These are phyloP conservation scores for Fragosphaeria purpurea DNA, from an alignment of 2,329 filamentous ascomycete genomes.

Conservation along the genomic window DNA sequence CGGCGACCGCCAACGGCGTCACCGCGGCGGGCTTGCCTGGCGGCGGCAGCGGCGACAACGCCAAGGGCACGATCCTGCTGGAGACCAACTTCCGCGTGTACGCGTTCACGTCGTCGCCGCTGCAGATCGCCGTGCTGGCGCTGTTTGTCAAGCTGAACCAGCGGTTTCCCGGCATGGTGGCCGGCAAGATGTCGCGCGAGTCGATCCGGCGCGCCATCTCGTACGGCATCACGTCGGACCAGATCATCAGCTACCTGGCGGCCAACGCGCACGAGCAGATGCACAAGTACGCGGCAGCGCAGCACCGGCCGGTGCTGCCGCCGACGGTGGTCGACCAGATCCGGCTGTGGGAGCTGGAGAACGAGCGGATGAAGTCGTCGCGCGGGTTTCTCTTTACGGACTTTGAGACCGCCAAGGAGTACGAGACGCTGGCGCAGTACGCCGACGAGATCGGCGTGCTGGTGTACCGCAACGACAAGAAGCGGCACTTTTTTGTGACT, in stretches of 20 bases:
- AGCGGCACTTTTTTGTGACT: slow-evolving; percentile 82
- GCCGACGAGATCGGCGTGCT: slow-evolving; percentile 86
- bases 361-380: slow-evolving; percentile 81
- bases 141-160: slow-evolving; percentile 83
- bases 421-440: slow-evolving; percentile 61
- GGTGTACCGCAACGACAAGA: slow-evolving; percentile 72
- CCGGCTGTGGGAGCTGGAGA: slow-evolving; percentile 92
- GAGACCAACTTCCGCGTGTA: slow-evolving; percentile 98
- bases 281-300: slow-evolving; percentile 51
- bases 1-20: slow-evolving; percentile 43
- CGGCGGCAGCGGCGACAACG: slow-evolving; percentile 26
- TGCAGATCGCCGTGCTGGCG: slow-evolving; percentile 88
- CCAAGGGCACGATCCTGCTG: slow-evolving; percentile 80
- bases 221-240: slow-evolving; percentile 85
- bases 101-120: slow-evolving; percentile 86
- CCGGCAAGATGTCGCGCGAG: slow-evolving; percentile 78
- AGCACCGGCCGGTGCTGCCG: slow-evolving; percentile 65
- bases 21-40: slow-evolving; percentile 38
- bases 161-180: slow-evolving; percentile 89
- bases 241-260: slow-evolving; percentile 87
- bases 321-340: slow-evolving; percentile 98
- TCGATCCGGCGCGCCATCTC: slow-evolving; percentile 81
- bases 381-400: slow-evolving; percentile 84
- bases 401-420: slow-evolving; percentile 63
- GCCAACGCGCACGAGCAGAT: slow-evolving; percentile 94